Base-by-base conservation (phyloP, 768 basidiomycete species). In the Suillus fuscotomentosus region DNA sequence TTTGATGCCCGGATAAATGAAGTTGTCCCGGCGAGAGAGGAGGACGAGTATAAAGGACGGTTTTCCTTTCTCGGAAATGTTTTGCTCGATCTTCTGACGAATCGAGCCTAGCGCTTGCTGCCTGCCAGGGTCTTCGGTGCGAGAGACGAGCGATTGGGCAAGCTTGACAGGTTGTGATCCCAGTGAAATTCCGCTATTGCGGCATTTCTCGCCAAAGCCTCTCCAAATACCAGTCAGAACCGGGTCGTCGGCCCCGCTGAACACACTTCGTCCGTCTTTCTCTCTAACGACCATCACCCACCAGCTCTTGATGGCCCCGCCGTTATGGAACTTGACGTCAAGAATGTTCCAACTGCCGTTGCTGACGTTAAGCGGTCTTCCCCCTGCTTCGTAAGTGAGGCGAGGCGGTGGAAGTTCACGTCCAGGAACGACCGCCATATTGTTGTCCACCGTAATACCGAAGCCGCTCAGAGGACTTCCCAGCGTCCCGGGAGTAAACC, bases 1-100 rank as follows among this genome's bases (percentile, higher is more conserved):
- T 83, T 94, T 93, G 74, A 94, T 86, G 11, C 88, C 91, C 2
- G 90, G 88, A 72, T 94, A 95, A 54, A 95, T 89, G 67, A 72
- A 88, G 56, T 90, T 88, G 71, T 95, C 92, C 14, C 82, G 74
- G 54, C 77, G 81, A 36, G 89, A 87, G 6, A 95, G 76, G 27
- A 95, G 71, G 8, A 92, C 88, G 31, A 95, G 80, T 39, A 94
- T 73, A 70, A 94, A 88, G 53, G 80, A 82, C 0, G 90, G 89
- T 68, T 78, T 84, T 11, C 65, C 70, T 14, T 3, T 63, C n/a
- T 56, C 55, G 0, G 31, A 31, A 39, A 84, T 59, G 1, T 69
- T 72, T 0, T 71, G 55, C 53, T 70, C 74, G 54, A 92, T 75
- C 0, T 66, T 70, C 1, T 75, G 68, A n/a, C 82, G 71, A 31